Percentiles rank a stretch among this genome's conserved stretches.
These are phyloP conservation scores for Boletus sp. DNA, from an alignment of 768 basidiomycete genomes.

Conservation along the genomic window DNA sequence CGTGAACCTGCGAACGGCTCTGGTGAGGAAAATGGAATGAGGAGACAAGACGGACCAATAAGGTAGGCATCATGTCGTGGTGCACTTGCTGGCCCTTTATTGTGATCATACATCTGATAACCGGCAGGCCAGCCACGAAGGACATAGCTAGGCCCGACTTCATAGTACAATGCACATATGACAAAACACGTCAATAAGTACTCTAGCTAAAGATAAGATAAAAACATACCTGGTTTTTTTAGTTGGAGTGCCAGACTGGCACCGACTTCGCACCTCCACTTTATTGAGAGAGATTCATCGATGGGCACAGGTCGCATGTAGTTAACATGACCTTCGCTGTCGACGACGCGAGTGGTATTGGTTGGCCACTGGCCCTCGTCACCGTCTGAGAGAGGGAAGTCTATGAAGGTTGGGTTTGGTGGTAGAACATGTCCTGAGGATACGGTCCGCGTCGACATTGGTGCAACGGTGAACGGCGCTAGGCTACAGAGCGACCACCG, in stretches of 20 bases:
- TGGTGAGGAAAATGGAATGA: not conserved
- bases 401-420: conserved; percentile 50
- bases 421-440: conserved; percentile 38
- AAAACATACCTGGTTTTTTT: conserved; percentile 47
- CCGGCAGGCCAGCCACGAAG: conserved; percentile 61
- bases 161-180: not conserved
- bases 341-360: conserved; percentile 51
- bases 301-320: conserved; percentile 56
- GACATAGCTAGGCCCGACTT: conserved; percentile 49
- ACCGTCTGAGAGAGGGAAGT: conserved; percentile 64
- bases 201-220: not conserved
- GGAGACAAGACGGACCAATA: conserved; percentile 47
- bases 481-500: not conserved
- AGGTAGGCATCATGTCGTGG: conserved; percentile 79
- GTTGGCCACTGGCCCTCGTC: conserved; percentile 50
- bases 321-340: conserved; percentile 65
- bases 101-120: conserved; percentile 73
- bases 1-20: conserved; percentile 35
- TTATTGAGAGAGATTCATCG: conserved; percentile 49
- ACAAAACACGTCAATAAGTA: not conserved
- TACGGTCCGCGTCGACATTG: conserved; percentile 23
- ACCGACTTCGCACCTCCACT: conserved; percentile 54
- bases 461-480: not conserved
- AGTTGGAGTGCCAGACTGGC: conserved; percentile 41
- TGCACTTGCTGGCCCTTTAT: conserved; percentile 52